Base-by-base conservation (phyloP, 768 basidiomycete genomes). In the Macrolepiota albuminosa region DNA sequence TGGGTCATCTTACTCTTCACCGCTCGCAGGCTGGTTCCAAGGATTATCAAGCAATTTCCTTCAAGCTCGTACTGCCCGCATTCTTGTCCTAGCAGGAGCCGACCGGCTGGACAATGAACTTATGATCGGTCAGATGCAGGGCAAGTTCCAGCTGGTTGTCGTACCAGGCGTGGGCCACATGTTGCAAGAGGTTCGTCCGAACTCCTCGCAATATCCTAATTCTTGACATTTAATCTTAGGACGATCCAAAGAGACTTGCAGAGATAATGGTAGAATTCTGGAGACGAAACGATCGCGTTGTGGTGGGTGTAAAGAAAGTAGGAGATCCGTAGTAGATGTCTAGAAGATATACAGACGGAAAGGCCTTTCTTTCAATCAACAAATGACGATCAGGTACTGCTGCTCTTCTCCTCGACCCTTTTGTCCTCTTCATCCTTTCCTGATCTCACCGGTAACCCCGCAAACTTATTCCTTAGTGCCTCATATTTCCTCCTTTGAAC, bases 101-200 rank as follows among this genome's bases (percentile, higher is more conserved):
- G 97, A 99, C 66, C 80, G 95, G 18, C 83, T 98, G 4, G 97
- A 99, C 68, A 89, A 85, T 65, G 87, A 93, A 64, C 80, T 99
- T 49, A 97, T 96, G 89, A 94, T 98, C 53, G 97, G 90, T 1
- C 93, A 95, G 69, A 95, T 96, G 93, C 93, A 88, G 70, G 92
- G 88, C 67, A 98, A 97, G 71, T 99, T 98, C 73, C 96, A 98
- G 73, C 81, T 98, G 71, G 87, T 83, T 26, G 93, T 99, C 40
- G 81, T 96, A 61, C 83, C 85, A 9, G 85, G 87, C 37, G 92
- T 93, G 0, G 96, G 97, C 0, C 97, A 99, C 69, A 91, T 97
- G 77, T 70, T 99, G 26, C 96, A 98, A 49, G 96, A 98, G 81
- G 94, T 93, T 57, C 48, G 83, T 69, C 8, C 8, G n/a, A n/a